phyloP scores from a whole-genome alignment of 1,284 basidiomycete genomes.

The Fistulina hepatica region DNA sequence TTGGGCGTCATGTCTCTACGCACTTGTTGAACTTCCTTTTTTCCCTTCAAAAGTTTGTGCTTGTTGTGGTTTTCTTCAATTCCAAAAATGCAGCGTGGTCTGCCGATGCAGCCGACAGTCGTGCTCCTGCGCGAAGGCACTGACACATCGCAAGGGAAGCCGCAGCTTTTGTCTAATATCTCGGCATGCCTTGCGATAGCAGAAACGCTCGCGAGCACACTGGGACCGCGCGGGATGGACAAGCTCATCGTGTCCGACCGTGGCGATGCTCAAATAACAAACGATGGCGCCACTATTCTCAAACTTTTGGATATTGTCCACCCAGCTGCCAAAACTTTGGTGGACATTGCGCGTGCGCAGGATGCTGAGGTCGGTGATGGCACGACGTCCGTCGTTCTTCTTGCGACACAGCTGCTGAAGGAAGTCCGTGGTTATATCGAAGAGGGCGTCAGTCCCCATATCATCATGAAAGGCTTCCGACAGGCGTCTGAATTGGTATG shows the following conservation, averaged over 20 bases:
- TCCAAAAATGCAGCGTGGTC: constrained; percentile 59
- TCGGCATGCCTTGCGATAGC: constrained; percentile 88
- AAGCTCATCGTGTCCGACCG: constrained; percentile 90
- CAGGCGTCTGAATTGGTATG: constrained; percentile 80
- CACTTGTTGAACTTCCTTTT: too few relatives aligned
- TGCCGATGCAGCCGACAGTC: constrained; percentile 89
- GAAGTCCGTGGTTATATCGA: constrained; percentile 90
- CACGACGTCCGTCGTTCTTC: constrained; percentile 90
- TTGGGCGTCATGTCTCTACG: too few relatives aligned
- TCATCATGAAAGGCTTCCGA: constrained; percentile 95
- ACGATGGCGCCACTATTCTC: constrained; percentile 97
- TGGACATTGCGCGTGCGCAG: constrained; percentile 96
- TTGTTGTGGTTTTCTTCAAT: constrained; percentile 4
- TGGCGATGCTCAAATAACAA: constrained; percentile 95
- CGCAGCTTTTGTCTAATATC: constrained; percentile 93
- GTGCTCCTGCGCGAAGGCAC: constrained; percentile 93
- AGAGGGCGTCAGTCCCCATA: constrained; percentile 95
- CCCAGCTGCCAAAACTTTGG: constrained; percentile 91
- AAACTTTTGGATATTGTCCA: constrained; percentile 97
- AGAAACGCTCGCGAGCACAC: constrained; percentile 83
- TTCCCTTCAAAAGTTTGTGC: background rate
- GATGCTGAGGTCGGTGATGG: constrained; percentile 99
- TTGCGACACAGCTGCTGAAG: constrained; percentile 92
- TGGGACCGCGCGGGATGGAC: constrained; percentile 99
- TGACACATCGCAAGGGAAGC: constrained; percentile 91